Base-by-base conservation (phyloP, 768 basidiomycete genomes). In the Strobilomyces dryophilus region DNA sequence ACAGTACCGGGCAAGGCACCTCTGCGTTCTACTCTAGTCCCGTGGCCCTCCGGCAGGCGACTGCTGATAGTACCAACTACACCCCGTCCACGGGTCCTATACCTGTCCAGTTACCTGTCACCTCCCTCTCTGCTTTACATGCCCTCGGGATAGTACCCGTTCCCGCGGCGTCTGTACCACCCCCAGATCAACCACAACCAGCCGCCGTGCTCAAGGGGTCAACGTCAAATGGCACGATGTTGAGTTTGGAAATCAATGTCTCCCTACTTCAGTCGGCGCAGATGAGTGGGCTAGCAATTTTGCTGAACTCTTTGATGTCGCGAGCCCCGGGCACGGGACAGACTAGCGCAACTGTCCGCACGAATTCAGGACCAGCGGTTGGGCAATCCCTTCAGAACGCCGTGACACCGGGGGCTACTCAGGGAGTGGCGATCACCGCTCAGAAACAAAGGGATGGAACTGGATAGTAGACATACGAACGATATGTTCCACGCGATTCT, bases 241-340 rank as follows among this genome's bases (percentile, higher is more conserved):
- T 90, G 53, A 86, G 78, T 63, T 71, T 92, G 49, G 89, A 92
- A 57, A 87, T 92, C 63, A 90, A 91, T 55, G 81, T 90, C 27
- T 82, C 83, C 15, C 68, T 84, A 18, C 73, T 92, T 50, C 85
- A 89, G 66, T 76, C 82, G 17, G 73, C 80, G n/a, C 89, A 92
- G 62, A 85, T 87, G 82, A 87, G 78, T 63, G 87, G 87, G 14
- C 61, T 90, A 58, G 86, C 86, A 18, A 72, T 84, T 56, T 73
- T 91, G 11, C 67, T 91, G 55, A 89, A 87, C 67, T 82, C 84
- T 3, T 66, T 90, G 57, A 83, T 87, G 76, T 76, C 81, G 26
- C 76, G 79, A 57, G 66, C 71, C 7, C 26, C 53, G 21, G 61
- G 58, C 39, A 54, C 69, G 40, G 63, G 63, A 17, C 63, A 69